These are phyloP conservation scores for Mimosa pudica DNA, from an alignment of 306 rosid species.

Conservation along the genomic window DNA sequence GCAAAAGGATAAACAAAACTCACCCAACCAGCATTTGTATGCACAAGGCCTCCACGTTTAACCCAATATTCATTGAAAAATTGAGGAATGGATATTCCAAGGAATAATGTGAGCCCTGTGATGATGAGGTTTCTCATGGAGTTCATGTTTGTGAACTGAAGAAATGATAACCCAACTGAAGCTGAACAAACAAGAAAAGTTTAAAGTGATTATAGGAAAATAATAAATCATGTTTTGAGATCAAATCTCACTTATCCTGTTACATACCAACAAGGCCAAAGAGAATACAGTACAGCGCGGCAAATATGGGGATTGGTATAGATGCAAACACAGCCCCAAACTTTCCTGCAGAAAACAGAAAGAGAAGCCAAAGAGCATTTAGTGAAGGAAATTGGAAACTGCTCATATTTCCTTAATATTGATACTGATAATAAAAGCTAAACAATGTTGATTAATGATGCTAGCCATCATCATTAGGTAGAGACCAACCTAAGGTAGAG, in stretches of 20 bases:
- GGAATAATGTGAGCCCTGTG: conserved; percentile 81
- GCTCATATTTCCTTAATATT: background rate
- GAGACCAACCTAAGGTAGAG: conserved; percentile 71
- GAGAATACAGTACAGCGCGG: conserved; percentile 85
- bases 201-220: conserved; percentile 14
- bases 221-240: background rate
- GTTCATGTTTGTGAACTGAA: conserved; percentile 95
- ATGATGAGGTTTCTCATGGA: conserved; percentile 96
- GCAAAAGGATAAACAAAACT: conserved; percentile 24
- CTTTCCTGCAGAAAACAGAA: conserved; percentile 58
- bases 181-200: conserved; percentile 53
- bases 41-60: conserved; percentile 75
- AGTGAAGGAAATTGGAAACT: background rate
- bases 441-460: background rate
- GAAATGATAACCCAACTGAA: conserved; percentile 91
- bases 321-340: conserved; percentile 99
- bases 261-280: conserved; percentile 89
- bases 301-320: conserved; percentile 84
- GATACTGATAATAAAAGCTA: conserved; percentile 21
- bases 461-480: background rate
- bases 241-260: conserved; percentile 12
- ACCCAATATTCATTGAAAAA: conserved; percentile 73
- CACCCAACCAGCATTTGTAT: conserved; percentile 89
- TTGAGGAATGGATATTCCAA: conserved; percentile 89
- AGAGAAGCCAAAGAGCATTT: conserved; percentile 6